Conservation (phyloP, 352 stramenopile species). For the Pythium oligandrum region DNA sequence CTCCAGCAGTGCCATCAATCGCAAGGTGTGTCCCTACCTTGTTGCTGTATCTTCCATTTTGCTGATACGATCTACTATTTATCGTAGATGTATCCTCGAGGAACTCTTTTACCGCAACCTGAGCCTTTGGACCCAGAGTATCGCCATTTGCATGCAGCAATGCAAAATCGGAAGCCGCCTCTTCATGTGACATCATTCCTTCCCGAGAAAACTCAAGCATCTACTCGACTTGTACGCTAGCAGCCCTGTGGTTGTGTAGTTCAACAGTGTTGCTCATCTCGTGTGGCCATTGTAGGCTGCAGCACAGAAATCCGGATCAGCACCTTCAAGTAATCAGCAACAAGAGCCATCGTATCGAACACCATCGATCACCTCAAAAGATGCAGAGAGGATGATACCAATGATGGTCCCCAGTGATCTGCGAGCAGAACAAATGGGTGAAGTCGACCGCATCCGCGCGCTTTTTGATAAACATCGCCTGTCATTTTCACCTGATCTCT, state of each 20-base stretch:
- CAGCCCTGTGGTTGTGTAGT: neutral
- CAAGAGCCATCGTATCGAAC: no score
- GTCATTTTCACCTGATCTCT: constrained; percentile 21
- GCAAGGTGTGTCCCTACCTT: constrained; percentile 6
- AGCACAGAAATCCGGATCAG: no score
- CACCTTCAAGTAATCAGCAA: no score
- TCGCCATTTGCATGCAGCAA: constrained; percentile 32
- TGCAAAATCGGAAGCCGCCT: constrained; percentile 13
- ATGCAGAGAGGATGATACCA: no score
- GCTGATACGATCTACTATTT: neutral
- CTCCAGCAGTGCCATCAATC: constrained; percentile 3
- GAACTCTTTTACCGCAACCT: constrained; percentile 35
- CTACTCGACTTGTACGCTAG: neutral
- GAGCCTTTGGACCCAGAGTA: constrained; percentile 52
- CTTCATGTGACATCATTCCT: constrained; percentile 7
- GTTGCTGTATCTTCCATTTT: neutral
- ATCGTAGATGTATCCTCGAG: constrained; percentile 32
- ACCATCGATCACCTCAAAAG: no score
- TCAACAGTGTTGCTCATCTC: neutral
- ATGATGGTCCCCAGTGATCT: constrained; percentile 36
- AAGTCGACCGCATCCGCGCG: constrained; percentile 58
- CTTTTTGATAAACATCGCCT: constrained; percentile 57
- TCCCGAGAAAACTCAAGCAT: constrained; percentile 7
- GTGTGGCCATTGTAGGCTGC: no score
- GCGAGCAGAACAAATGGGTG: constrained; percentile 42